Evolutionary conservation across 1,139 yeast genomes (phyloP), one percentile per base, ranked within the genome.

Genomic region (Sugiyamaella neomexicana): DNA sequence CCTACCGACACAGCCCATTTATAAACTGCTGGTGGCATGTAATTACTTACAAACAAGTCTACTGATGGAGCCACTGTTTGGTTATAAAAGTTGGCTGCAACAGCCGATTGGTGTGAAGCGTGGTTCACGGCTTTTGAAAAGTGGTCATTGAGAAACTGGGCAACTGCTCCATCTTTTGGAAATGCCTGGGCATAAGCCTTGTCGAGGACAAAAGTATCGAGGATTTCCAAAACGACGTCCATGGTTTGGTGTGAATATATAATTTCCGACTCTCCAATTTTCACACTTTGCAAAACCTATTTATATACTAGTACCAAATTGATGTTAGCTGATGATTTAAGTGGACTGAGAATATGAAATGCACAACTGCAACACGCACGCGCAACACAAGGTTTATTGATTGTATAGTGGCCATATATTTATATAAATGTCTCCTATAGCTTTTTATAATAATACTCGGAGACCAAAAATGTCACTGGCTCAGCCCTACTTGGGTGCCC

Each of bases 191-290:
- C 89, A 65, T 89, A 91, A 10, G 80, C 75, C 68, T 75, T 76
- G 72, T 91, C 99, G 52, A 91, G 80, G 42, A 82, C 65, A 62
- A 73, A 86, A 55, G 86, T 78, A 72, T 91, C 99, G 54, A 77
- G 73, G 38, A 82, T 75, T 72, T 91, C 99, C 56, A 93, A 78
- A 39, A 89, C 90, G 68, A 91, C 75, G 84, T 91, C 99, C 99
- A 91, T 91, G 55, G 8, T 55, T n/a, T n/a, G n/a, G n/a, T n/a
- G n/a, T n/a, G n/a, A n/a, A n/a, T n/a, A n/a, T n/a, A n/a, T n/a
- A n/a, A n/a, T n/a, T n/a, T n/a, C n/a, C n/a, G n/a, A n/a, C n/a
- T n/a, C n/a, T n/a, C n/a, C n/a, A n/a, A n/a, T n/a, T n/a, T n/a
- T n/a, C n/a, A n/a, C n/a, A n/a, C n/a, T n/a, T n/a, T n/a, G n/a